Conservation (phyloP, 768 basidiomycete genomes). For the Russula brevipes region DNA sequence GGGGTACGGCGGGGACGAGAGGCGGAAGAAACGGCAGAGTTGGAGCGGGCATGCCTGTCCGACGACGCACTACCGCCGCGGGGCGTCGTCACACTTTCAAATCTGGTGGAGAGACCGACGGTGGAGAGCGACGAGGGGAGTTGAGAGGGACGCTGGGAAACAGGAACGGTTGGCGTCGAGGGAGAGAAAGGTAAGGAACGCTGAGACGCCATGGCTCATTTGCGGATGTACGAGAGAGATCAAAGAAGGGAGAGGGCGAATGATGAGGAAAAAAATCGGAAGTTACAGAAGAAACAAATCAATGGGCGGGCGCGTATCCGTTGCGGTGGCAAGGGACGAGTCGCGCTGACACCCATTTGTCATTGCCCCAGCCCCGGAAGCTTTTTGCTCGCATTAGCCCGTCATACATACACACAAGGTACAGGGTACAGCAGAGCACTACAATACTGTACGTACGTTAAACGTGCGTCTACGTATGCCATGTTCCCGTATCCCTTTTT, state of each 20-base stretch:
- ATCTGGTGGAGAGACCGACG: conserved; percentile 23
- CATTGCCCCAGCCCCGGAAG: too few relatives aligned
- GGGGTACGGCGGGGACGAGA: conserved; percentile 17
- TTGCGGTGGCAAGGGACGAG: too few relatives aligned
- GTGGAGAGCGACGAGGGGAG: conserved; percentile 24
- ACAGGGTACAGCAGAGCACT: too few relatives aligned
- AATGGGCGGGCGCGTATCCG: too few relatives aligned
- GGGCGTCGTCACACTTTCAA: conserved; percentile 11
- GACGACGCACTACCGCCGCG: conserved; percentile 8
- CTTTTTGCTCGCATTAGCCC: too few relatives aligned
- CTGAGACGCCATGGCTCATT: conserved; percentile 21
- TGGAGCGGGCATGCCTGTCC: conserved; percentile 14
- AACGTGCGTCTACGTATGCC: not conserved
- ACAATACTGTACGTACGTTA: not conserved
- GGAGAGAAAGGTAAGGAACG: conserved; percentile 27
- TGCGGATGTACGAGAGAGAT: not conserved
- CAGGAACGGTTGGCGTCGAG: conserved; percentile 17
- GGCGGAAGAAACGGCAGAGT: conserved; percentile 17
- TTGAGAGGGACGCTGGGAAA: conserved; percentile 24
- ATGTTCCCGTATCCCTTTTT: conserved; percentile 1
- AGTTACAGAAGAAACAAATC: too few relatives aligned
- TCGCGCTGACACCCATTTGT: too few relatives aligned
- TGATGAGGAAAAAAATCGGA: too few relatives aligned
- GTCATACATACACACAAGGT: too few relatives aligned
- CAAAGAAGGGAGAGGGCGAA: not conserved